These are phyloP conservation scores for Globisporangium carolinianum DNA, from an alignment of 352 stramenopile species.

Conservation along the genomic window DNA sequence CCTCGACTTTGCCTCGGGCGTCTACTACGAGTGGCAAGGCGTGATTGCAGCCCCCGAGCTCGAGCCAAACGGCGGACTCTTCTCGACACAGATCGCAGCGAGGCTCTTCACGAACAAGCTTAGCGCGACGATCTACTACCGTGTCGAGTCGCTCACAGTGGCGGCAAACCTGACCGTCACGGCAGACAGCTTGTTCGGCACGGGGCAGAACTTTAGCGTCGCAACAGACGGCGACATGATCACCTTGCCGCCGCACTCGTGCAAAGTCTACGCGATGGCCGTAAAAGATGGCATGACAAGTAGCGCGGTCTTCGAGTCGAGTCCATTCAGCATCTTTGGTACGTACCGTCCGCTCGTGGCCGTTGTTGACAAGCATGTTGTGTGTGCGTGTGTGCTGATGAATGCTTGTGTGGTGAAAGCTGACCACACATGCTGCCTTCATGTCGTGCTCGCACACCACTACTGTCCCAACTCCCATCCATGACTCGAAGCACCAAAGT, in stretches of 20 bases:
- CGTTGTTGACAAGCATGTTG: not conserved
- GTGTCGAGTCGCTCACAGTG: constrained; percentile 17
- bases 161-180: constrained; percentile 9
- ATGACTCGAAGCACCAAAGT: constrained; percentile 45
- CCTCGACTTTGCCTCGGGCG: constrained; percentile 49
- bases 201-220: constrained; percentile 17
- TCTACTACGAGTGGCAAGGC: constrained; percentile 80
- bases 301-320: constrained; percentile 43
- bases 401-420: not conserved
- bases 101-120: constrained; percentile 49
- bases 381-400: not conserved
- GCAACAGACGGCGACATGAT: constrained; percentile 38
- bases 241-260: constrained; percentile 45
- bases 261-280: constrained; percentile 48
- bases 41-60: constrained; percentile 35
- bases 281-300: constrained; percentile 56
- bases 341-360: not conserved
- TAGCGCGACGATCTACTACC: constrained; percentile 54
- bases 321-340: constrained; percentile 57
- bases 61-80: constrained; percentile 49
- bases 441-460: not conserved
- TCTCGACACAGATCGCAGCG: constrained; percentile 47
- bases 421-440: not conserved
- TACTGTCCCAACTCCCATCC: no score
- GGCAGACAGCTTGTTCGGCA: constrained; percentile 19